Evolutionary conservation across 805 yeast species (phyloP).

Genomic region (Starmera caribaea): DNA sequence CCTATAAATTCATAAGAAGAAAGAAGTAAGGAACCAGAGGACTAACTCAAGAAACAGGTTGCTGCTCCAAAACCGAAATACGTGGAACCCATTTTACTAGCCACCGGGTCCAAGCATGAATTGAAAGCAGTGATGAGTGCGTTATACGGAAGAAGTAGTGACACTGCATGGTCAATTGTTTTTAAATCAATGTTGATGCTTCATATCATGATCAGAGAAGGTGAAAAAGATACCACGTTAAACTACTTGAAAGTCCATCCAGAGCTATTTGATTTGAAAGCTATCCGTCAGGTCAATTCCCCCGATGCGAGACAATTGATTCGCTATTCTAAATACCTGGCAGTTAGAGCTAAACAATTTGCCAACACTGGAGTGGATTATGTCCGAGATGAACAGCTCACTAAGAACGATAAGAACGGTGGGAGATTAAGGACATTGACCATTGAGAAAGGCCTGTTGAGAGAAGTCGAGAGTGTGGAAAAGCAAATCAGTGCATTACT

Average conservation of each 20-base stretch:
- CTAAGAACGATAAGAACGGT: slow-evolving; percentile 36
- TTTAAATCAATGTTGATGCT: slow-evolving; percentile 77
- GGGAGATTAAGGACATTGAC: slow-evolving; percentile 55
- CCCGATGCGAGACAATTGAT: slow-evolving; percentile 47
- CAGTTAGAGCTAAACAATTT: slow-evolving; percentile 59
- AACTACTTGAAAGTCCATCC: slow-evolving; percentile 43
- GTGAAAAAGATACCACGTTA: slow-evolving; percentile 69
- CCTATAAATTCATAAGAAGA: slow-evolving; percentile 1
- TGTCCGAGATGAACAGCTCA: slow-evolving; percentile 56
- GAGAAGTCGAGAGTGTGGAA: slow-evolving; percentile 81
- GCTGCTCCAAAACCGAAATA: slow-evolving; percentile 98
- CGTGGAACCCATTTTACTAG: slow-evolving; percentile 77
- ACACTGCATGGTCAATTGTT: slow-evolving; percentile 85
- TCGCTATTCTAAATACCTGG: slow-evolving; percentile 65
- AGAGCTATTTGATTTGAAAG: slow-evolving; percentile 39
- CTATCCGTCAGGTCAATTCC: slow-evolving; percentile 20
- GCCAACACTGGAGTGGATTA: slow-evolving; percentile 60
- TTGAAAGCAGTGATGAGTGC: slow-evolving; percentile 63
- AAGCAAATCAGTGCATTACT: slow-evolving; percentile 69
- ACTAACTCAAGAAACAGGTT: slow-evolving; percentile 30
- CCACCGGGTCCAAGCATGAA: slow-evolving; percentile 30
- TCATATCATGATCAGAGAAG: slow-evolving; percentile 90
- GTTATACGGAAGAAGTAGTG: slow-evolving; percentile 53
- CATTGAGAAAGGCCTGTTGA: slow-evolving; percentile 70
- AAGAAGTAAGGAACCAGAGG: not conserved